Conservation (phyloP, 1,139 yeast genomes). For the Kodamaea arcana region DNA sequence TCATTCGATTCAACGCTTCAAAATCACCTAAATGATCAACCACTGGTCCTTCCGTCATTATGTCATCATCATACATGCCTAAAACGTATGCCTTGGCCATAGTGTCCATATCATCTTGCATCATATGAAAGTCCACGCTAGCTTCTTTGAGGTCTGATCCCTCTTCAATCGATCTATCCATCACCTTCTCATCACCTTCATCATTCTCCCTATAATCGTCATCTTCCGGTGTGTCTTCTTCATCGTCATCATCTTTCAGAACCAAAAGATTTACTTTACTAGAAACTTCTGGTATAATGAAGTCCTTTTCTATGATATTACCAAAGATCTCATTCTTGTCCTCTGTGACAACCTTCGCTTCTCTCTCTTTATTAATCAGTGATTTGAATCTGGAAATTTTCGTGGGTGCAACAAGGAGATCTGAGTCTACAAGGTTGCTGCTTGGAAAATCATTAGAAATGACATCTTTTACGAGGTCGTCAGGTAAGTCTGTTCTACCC, state of each 20-base stretch:
- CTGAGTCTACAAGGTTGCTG: neutral
- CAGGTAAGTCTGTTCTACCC: neutral
- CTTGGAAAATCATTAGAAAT: neutral
- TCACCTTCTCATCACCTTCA: neutral
- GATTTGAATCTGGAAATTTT: neutral
- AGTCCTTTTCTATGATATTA: neutral
- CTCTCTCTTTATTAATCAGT: neutral
- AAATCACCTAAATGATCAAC: constrained; percentile 55
- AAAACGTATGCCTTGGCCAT: constrained; percentile 60
- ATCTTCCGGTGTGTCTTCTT: constrained; percentile 3
- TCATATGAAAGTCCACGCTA: constrained; percentile 35
- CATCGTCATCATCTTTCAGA: constrained; percentile 3
- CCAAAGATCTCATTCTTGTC: neutral
- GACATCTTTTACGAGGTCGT: neutral
- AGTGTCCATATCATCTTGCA: constrained; percentile 46
- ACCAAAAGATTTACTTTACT: neutral
- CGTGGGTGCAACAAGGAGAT: neutral
- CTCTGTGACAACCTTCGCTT: neutral
- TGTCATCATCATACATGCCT: constrained; percentile 61
- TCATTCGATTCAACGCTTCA: constrained; percentile 45
- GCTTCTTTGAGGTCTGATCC: constrained; percentile 7
- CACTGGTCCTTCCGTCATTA: constrained; percentile 53
- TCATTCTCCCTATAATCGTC: neutral
- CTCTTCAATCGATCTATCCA: constrained; percentile 1
- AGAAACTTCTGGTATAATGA: neutral